These are phyloP conservation scores for Tremella mesenterica DNA, from an alignment of 768 basidiomycete species.

Conservation along the genomic window DNA sequence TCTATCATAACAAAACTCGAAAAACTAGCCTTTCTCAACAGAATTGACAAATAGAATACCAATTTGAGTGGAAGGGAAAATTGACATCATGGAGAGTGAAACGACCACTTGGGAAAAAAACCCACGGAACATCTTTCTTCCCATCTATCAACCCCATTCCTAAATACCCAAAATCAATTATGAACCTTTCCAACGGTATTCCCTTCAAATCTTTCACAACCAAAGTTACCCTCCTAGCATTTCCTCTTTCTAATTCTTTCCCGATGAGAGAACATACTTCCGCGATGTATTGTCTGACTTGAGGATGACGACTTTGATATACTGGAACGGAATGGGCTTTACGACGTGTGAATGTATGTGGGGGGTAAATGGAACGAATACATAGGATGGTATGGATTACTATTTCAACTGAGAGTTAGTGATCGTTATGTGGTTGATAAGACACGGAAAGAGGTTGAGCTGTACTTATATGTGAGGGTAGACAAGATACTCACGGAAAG, in stretches of 20 bases:
- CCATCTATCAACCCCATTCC: slow-evolving; percentile 2
- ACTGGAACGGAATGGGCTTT: slow-evolving; percentile 87
- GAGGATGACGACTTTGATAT: slow-evolving; percentile 84
- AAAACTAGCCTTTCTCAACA: too few species aligned
- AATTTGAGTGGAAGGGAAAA: too few species aligned
- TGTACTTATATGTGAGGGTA: neutral
- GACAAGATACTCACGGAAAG: slow-evolving; percentile 24
- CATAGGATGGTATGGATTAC: slow-evolving; percentile 88
- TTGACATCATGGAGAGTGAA: too few species aligned
- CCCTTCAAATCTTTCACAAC: slow-evolving; percentile 71
- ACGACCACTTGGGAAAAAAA: too few species aligned
- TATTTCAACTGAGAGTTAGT: slow-evolving; percentile 67
- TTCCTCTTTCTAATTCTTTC: slow-evolving; percentile 63
- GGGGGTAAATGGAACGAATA: slow-evolving; percentile 80
- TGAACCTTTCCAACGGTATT: slow-evolving; percentile 75
- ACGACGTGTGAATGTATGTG: slow-evolving; percentile 73
- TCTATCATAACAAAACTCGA: neutral
- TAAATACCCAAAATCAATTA: slow-evolving; percentile 79
- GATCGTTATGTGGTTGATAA: neutral
- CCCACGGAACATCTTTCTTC: neutral
- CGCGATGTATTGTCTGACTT: slow-evolving; percentile 79
- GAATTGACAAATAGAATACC: too few species aligned
- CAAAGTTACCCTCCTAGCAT: slow-evolving; percentile 56
- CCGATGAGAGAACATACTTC: slow-evolving; percentile 72
- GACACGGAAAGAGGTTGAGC: neutral